These are phyloP conservation scores for Cyclotella choctawhatcheeana DNA, from an alignment of 108 stramenopile genomes.

Conservation along the genomic window DNA sequence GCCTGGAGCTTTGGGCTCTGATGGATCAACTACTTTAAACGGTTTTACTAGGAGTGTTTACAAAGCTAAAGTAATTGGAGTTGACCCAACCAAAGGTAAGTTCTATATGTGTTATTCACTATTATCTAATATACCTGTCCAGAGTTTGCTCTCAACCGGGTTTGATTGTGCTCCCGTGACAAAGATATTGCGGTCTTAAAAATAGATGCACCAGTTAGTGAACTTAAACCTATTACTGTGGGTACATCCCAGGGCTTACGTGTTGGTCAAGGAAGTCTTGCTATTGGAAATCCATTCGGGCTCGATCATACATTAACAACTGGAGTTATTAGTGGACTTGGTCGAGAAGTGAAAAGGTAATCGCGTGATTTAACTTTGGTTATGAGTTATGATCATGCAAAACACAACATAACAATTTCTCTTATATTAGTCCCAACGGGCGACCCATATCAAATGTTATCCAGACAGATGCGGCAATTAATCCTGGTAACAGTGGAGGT, in stretches of 20 bases:
- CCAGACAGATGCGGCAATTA: conserved; percentile 90
- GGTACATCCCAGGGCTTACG: conserved; percentile 67
- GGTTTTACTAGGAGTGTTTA: conserved; percentile 59
- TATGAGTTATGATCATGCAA: no score
- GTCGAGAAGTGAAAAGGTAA: conserved; percentile 81
- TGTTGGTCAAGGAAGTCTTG: conserved; percentile 75
- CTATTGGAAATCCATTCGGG: conserved; percentile 97
- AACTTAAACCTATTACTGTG: conserved; percentile 63
- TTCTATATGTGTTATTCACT: neutral
- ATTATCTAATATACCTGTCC: neutral
- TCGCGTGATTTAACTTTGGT: no score
- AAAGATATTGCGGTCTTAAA: conserved; percentile 91
- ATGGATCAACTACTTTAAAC: conserved; percentile 24
- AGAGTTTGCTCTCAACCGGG: no score
- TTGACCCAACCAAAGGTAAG: conserved; percentile 84
- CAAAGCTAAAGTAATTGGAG: conserved; percentile 84
- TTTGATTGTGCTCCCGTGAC: neutral
- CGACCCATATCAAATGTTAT: conserved; percentile 96
- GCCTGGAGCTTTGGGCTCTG: conserved; percentile 23
- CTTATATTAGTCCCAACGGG: conserved; percentile 88
- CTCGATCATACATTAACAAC: conserved; percentile 89
- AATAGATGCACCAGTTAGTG: conserved; percentile 60
- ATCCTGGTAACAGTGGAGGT: conserved; percentile 27
- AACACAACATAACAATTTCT: no score
- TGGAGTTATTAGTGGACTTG: conserved; percentile 80